phyloP scores from a whole-genome alignment of 495 filamentous ascomycete genomes.

The Hypoxylon fragiforme region DNA sequence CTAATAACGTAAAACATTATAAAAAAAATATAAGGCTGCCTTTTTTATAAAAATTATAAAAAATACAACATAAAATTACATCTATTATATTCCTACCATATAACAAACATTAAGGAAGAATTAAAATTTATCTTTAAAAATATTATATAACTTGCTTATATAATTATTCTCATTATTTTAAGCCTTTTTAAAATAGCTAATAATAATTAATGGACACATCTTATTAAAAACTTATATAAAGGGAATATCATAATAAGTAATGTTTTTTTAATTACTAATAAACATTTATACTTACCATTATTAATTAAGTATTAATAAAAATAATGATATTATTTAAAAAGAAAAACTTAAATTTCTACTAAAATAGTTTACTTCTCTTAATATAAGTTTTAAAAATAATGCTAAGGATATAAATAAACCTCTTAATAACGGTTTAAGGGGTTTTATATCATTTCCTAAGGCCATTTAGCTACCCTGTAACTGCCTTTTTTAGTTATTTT shows the following conservation, averaged over 20 bases:
- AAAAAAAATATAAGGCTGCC: background rate
- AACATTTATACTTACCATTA: background rate
- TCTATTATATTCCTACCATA: background rate
- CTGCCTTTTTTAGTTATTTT: background rate
- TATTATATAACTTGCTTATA: background rate
- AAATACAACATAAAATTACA: background rate
- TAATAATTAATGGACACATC: background rate
- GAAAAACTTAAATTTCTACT: background rate
- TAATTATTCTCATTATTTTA: background rate
- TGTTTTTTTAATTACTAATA: background rate
- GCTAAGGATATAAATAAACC: background rate
- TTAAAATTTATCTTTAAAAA: background rate
- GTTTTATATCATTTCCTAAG: background rate
- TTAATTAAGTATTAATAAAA: background rate
- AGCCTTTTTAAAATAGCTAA: background rate
- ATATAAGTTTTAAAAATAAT: background rate
- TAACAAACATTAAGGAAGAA: background rate
- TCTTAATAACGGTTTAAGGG: background rate
- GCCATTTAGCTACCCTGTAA: background rate
- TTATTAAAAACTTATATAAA: background rate
- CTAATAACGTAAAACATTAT: constrained; percentile 1
- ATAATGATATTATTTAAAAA: background rate
- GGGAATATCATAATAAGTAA: background rate
- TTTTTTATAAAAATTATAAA: background rate
- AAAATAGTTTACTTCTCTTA: background rate